These are phyloP conservation scores for Xylaria palmicola DNA, from an alignment of 495 filamentous ascomycete species.

Conservation along the genomic window DNA sequence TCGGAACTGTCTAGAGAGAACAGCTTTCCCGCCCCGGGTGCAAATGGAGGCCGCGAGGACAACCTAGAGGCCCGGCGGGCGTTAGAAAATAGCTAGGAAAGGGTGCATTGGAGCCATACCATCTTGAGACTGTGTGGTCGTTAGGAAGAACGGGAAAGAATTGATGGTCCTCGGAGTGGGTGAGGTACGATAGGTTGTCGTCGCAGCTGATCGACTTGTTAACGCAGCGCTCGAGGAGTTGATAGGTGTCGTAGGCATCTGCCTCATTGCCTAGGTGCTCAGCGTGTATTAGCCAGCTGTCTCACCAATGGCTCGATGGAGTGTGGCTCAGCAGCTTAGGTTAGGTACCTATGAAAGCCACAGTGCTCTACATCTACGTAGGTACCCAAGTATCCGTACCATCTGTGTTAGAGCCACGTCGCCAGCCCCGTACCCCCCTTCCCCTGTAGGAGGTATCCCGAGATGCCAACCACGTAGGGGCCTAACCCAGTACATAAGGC, in stretches of 20 bases:
- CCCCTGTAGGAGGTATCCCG: too few species aligned
- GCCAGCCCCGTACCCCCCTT: too few species aligned
- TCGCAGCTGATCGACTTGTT: slow-evolving; percentile 4
- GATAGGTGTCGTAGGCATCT: too few species aligned
- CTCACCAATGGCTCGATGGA: too few species aligned
- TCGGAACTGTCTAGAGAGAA: slow-evolving; percentile 93
- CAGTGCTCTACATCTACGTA: too few species aligned
- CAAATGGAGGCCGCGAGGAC: slow-evolving; percentile 98
- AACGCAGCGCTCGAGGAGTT: neutral
- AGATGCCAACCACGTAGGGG: too few species aligned
- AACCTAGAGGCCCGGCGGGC: slow-evolving; percentile 58
- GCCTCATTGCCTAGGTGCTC: too few species aligned
- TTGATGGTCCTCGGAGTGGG: slow-evolving; percentile 11
- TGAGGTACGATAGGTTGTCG: slow-evolving; percentile 18
- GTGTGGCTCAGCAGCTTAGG: too few species aligned
- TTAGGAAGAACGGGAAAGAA: neutral
- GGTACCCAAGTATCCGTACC: too few species aligned
- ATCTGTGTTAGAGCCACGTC: too few species aligned
- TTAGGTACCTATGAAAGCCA: too few species aligned
- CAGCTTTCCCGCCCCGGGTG: slow-evolving; percentile 94
- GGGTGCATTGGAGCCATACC: slow-evolving; percentile 16
- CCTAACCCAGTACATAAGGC: too few species aligned
- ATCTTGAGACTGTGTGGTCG: slow-evolving; percentile 14
- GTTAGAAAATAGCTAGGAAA: slow-evolving; percentile 17
- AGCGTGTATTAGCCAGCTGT: slow-evolving; percentile 12